A percentile compares a stretch with the other conserved stretches of the same genome.
phyloP scores from a whole-genome alignment of 805 yeast species.

The Monosporozyma servazzii region DNA sequence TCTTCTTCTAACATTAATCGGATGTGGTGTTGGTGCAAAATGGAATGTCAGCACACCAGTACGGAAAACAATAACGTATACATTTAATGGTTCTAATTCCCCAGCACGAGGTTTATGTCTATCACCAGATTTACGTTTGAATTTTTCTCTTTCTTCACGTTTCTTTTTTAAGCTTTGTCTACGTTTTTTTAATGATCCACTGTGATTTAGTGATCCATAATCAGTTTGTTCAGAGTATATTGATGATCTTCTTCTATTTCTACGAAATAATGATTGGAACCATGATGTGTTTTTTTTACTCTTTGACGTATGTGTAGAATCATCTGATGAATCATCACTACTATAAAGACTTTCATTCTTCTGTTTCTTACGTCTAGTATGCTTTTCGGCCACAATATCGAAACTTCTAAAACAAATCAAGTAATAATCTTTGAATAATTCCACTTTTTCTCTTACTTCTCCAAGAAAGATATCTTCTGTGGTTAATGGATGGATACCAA shows the following conservation, averaged over 20 bases:
- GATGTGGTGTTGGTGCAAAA: slow-evolving; percentile 91
- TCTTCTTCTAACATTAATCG: slow-evolving; percentile 89
- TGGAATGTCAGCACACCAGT: slow-evolving; percentile 91
- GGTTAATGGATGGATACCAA: slow-evolving; percentile 92
- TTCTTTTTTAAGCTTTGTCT: slow-evolving; percentile 13
- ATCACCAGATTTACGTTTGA: slow-evolving; percentile 37
- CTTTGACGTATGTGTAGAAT: background rate
- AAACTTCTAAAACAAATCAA: slow-evolving; percentile 83
- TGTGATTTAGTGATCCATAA: background rate
- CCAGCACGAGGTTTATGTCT: slow-evolving; percentile 36
- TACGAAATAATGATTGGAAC: slow-evolving; percentile 1
- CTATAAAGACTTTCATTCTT: slow-evolving; percentile 15
- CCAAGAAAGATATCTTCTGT: slow-evolving; percentile 91
- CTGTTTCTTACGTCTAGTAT: slow-evolving; percentile 42
- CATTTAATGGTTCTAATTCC: slow-evolving; percentile 80
- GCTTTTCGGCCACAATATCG: slow-evolving; percentile 68
- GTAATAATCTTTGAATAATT: slow-evolving; percentile 81
- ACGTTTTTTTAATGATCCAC: slow-evolving; percentile 8
- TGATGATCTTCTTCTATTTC: slow-evolving; percentile 7
- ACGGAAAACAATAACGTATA: slow-evolving; percentile 85
- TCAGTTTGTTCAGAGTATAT: slow-evolving; percentile 1
- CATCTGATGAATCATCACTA: slow-evolving; percentile 1
- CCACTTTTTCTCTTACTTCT: slow-evolving; percentile 93
- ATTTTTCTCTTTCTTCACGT: slow-evolving; percentile 31
- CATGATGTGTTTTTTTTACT: background rate